Base-by-base conservation (phyloP, 441 rosid genomes). In the Pelargonium citronellum region DNA sequence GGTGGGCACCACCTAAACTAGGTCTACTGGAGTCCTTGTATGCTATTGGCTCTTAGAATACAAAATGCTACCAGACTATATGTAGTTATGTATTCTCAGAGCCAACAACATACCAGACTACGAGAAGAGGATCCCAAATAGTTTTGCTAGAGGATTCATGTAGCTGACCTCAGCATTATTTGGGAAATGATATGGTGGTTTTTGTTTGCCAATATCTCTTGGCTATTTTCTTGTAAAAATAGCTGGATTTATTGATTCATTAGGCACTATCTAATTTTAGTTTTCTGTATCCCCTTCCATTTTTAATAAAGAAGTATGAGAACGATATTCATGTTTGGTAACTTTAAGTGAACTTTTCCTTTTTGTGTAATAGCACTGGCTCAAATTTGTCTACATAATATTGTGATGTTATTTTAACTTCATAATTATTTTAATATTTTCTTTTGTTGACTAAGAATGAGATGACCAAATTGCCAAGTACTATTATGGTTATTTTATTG, bases 401-500 rank as follows among this genome's bases (percentile, higher is more conserved):
- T 39, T 39, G 8, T 39, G 43, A 39, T 7, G 43, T 34, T 34
- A 7, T 39, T 39, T 60, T 60, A 60, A 22, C 19, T 60, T 60
- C 7, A 60, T 60, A 20, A 60, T 22, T 22, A 60, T 11, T 24
- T 58, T 20, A 22, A 60, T 60, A 20, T 60, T 20, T 60, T 60
- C 0, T 24, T 22, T 60, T 60, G 64, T 9, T 60, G 15, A 20
- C 19, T 13, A 20, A 10, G 64, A 9, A 60, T 10, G 37, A 60
- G 24, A 60, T 60, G 12, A 22, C 64, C 9, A 24, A 67, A 49
- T 49, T 55, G 27, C 67, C 20, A 22, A 60, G 30, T 20, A 39
- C 39, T 34, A 34, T 34, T 34, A 34, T 34, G 39, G 39, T 34
- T 34, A 34, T 34, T 78, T 19, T 69, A 71, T 73, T 79, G 69